Conservation (phyloP, 768 basidiomycete genomes). For the Astraeus odoratus region DNA sequence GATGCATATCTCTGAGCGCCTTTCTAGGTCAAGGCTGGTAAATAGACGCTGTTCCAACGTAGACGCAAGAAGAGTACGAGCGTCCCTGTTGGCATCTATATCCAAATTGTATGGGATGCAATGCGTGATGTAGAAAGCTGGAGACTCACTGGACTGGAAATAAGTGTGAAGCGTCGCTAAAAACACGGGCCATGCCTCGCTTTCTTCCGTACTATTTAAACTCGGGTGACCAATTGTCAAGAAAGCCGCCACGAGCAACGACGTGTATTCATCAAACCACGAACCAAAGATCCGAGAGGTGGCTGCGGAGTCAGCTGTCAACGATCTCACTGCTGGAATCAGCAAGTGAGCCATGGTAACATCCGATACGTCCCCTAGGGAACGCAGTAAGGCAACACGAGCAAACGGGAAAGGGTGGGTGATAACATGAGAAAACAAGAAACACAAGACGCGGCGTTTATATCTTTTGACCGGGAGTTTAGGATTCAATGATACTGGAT, state of each 20-base stretch:
- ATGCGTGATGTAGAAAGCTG: not conserved
- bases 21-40: constrained; percentile 40
- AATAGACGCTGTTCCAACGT: constrained; percentile 54
- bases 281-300: constrained; percentile 31
- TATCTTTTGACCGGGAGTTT: constrained; percentile 36
- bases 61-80: constrained; percentile 36
- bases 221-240: constrained; percentile 38
- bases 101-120: not conserved
- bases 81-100: constrained; percentile 33
- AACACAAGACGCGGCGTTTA: constrained; percentile 67
- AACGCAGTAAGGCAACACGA: constrained; percentile 48
- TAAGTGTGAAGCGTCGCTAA: constrained; percentile 35
- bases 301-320: constrained; percentile 22
- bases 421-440: constrained; percentile 71
- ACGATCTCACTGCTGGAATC: constrained; percentile 45
- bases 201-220: constrained; percentile 37
- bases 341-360: constrained; percentile 45
- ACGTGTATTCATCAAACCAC: constrained; percentile 28
- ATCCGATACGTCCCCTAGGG: constrained; percentile 36
- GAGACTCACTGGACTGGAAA: constrained; percentile 42
- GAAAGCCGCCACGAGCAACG: constrained; percentile 41
- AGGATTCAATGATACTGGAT: not conserved
- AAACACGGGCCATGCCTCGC: constrained; percentile 46
- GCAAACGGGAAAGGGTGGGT: constrained; percentile 43
- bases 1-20: constrained; percentile 48